Base-by-base conservation (phyloP, 2,329 filamentous ascomycete species). In the Fusarium equiseti region DNA sequence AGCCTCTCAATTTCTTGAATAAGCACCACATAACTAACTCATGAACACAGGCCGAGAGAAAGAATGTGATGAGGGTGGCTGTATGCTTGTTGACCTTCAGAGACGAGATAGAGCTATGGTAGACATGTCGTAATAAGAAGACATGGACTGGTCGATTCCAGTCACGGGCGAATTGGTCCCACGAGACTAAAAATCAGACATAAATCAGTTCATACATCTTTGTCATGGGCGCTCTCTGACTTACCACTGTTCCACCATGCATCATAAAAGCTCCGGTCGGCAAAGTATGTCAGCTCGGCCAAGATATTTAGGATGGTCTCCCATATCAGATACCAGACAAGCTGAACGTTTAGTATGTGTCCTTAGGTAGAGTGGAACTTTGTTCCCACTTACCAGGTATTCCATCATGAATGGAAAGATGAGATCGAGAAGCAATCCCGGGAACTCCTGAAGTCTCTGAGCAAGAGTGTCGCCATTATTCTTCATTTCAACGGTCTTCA, bases 321-420 rank as follows among this genome's bases (percentile, higher is more conserved):
- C 92, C 92, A 95, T 70, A 95, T 94, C 29, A 95, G 86, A 77
- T 94, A 95, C 90, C 92, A 95, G 0, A 89, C 86, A 61, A 93
- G 85, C 81, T 84, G 53, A 22, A 15, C 35, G 7, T 27, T 73
- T 29, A 73, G 59, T 40, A 40, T 32, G 29, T n/a, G n/a, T 15
- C 9, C 11, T 20, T 15, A n/a, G 40, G 20, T 12, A n/a, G 40
- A 31, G 15, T 29, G 16, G 12, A 5, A n/a, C 1, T 29, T 22
- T 15, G 11, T 4, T 24, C 54, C 10, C 26, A 26, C 79, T 69
- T 70, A 85, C 83, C 55, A 95, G 80, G 67, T 94, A 93, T 77
- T 95, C 92, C 80, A 94, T 89, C 81, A 95, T 88, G 67, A 95
- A 90, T 0, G 92, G 92, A 66, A 95, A 94, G 11, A 94, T 84